A percentile compares a stretch with the other conserved stretches of the same genome.
These are phyloP conservation scores for Zasmidium citrigriseum DNA, from an alignment of 2,329 filamentous ascomycete species.

Conservation along the genomic window DNA sequence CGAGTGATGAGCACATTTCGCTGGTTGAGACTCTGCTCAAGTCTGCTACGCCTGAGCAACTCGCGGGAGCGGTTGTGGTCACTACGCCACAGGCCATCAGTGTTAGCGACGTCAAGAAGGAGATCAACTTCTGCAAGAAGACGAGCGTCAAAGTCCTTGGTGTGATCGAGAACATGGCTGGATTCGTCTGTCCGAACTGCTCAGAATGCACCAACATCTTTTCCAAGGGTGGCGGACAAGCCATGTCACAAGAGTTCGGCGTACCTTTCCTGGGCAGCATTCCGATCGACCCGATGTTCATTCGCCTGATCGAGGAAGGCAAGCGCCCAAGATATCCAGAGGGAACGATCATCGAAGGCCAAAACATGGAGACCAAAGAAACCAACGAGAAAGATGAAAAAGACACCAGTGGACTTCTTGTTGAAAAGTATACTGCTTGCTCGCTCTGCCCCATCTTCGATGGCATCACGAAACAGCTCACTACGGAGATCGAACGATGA, in stretches of 20 bases:
- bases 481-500: slow-evolving; percentile 24
- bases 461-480: slow-evolving; percentile 52
- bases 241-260: slow-evolving; percentile 83
- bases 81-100: slow-evolving; percentile 95
- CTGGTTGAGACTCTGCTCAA: slow-evolving; percentile 69
- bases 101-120: slow-evolving; percentile 90
- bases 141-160: slow-evolving; percentile 78
- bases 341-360: slow-evolving; percentile 64
- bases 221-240: slow-evolving; percentile 81
- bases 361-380: slow-evolving; percentile 44
- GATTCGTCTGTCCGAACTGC: slow-evolving; percentile 77
- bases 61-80: slow-evolving; percentile 88
- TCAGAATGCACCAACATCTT: slow-evolving; percentile 91
- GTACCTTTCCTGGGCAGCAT: slow-evolving; percentile 84
- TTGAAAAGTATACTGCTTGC: slow-evolving; percentile 72
- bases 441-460: slow-evolving; percentile 70
- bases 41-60: slow-evolving; percentile 57
- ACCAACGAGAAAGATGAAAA: slow-evolving; percentile 27
- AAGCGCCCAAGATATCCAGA: slow-evolving; percentile 67
- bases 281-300: slow-evolving; percentile 91
- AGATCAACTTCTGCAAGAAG: slow-evolving; percentile 90
- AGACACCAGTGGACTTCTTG: slow-evolving; percentile 50
- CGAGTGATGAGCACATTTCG: slow-evolving; percentile 95
- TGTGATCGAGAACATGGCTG: slow-evolving; percentile 96
- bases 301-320: slow-evolving; percentile 78